Conservation (phyloP, 2,329 filamentous ascomycete species). For the Neophaeococcomyces aloes region DNA sequence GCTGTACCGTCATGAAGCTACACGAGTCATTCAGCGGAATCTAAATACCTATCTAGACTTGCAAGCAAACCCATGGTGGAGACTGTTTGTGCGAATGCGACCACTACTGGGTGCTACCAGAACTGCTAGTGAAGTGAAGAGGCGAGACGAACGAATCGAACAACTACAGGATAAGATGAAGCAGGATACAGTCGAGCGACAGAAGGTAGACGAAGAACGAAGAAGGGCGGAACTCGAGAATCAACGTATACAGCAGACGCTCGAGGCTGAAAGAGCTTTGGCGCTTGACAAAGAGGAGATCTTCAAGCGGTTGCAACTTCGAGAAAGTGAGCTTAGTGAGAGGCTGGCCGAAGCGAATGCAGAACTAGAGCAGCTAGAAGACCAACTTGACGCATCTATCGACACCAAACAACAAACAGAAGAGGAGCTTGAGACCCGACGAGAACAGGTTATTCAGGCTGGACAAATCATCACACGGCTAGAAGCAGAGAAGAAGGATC, state of each 20-base stretch:
- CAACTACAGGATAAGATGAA: conserved; percentile 75
- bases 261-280: conserved; percentile 91
- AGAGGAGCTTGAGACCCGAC: conserved; percentile 67
- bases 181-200: conserved; percentile 61
- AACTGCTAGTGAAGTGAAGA: conserved; percentile 87
- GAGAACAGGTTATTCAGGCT: conserved; percentile 81
- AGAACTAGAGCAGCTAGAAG: conserved; percentile 87
- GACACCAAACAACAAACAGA: conserved; percentile 82
- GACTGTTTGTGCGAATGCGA: conserved; percentile 87
- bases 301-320: conserved; percentile 84
- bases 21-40: conserved; percentile 86
- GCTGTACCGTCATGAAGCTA: conserved; percentile 87
- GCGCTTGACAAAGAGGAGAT: conserved; percentile 98
- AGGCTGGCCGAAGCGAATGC: conserved; percentile 86
- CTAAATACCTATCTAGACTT: conserved; percentile 86
- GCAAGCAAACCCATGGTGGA: conserved; percentile 94
- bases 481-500: conserved; percentile 72
- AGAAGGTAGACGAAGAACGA: conserved; percentile 80
- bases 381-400: conserved; percentile 81
- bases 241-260: conserved; percentile 77
- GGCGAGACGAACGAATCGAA: conserved; percentile 84
- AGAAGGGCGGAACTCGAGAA: conserved; percentile 79
- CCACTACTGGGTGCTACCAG: conserved; percentile 84
- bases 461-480: conserved; percentile 74
- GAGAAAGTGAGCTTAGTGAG: conserved; percentile 86